These are phyloP conservation scores for Corchorus capsularis DNA, from an alignment of 345 rosid species.

Conservation along the genomic window DNA sequence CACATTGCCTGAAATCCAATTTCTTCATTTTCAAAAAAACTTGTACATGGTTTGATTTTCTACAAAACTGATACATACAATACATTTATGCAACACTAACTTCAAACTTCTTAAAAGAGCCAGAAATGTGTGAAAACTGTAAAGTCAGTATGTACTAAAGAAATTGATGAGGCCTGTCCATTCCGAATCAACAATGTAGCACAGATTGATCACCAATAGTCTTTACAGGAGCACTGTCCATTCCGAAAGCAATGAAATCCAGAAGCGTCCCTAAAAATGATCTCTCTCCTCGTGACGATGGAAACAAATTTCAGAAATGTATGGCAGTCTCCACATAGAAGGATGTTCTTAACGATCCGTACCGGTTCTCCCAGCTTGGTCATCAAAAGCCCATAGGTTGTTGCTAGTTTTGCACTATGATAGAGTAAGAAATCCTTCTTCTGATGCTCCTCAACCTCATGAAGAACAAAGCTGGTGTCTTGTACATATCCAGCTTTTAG, in stretches of 20 bases:
- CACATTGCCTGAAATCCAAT: not conserved
- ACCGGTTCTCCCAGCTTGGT: constrained; percentile 50
- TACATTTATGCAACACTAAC: constrained; percentile 2
- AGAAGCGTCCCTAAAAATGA: constrained; percentile 70
- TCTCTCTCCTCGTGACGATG: constrained; percentile 54
- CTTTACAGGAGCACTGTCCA: constrained; percentile 78
- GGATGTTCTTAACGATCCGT: constrained; percentile 67
- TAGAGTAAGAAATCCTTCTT: constrained; percentile 77
- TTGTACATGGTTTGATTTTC: not conserved
- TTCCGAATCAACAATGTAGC: not conserved
- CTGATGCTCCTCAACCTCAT: constrained; percentile 83
- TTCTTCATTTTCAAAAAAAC: not conserved
- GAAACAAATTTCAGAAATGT: constrained; percentile 64
- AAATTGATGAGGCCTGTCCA: not conserved
- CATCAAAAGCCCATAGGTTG: constrained; percentile 69
- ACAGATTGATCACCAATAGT: constrained; percentile 51
- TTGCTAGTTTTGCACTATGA: constrained; percentile 89
- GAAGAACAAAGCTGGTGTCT: constrained; percentile 84
- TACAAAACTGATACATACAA: not conserved
- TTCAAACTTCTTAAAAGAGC: not conserved
- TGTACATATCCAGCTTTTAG: constrained; percentile 72
- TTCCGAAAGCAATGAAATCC: constrained; percentile 76
- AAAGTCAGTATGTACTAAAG: not conserved
- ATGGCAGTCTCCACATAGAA: constrained; percentile 85
- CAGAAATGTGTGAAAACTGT: not conserved